These are phyloP conservation scores for Zygnema circumcarinatum DNA, from an alignment of 139 green algal species.

Conservation along the genomic window DNA sequence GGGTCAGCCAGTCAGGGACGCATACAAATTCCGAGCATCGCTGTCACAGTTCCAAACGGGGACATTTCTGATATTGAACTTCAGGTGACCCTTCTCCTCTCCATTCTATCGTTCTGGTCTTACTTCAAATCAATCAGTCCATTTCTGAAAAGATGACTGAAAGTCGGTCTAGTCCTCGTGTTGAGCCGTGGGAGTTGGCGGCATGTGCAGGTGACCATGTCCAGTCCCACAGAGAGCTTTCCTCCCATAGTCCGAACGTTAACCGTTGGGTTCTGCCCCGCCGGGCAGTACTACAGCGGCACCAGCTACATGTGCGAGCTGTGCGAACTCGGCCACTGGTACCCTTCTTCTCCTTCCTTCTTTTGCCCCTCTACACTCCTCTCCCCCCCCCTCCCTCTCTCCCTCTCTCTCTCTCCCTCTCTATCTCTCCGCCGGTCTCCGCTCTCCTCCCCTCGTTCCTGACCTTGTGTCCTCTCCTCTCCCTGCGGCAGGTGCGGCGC, in stretches of 20 bases:
- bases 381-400: background rate
- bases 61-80: background rate
- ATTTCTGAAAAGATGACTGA: constrained; percentile 1
- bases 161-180: background rate
- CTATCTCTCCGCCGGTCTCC: background rate
- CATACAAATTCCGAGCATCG: background rate
- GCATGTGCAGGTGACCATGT: constrained; percentile 1
- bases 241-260: background rate
- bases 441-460: background rate
- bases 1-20: background rate
- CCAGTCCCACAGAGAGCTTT: constrained; percentile 1
- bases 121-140: no score
- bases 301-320: background rate
- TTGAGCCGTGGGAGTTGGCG: background rate
- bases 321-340: background rate
- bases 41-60: background rate
- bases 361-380: background rate
- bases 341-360: background rate
- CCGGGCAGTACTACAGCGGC: background rate
- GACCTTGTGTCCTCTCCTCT: background rate
- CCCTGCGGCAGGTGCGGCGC: background rate
- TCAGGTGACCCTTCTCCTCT: background rate
- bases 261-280: background rate
- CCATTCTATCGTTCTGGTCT: background rate
- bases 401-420: background rate